Conservation (phyloP, 371 early-diverging fungal species). For the Mortierella sp. region DNA sequence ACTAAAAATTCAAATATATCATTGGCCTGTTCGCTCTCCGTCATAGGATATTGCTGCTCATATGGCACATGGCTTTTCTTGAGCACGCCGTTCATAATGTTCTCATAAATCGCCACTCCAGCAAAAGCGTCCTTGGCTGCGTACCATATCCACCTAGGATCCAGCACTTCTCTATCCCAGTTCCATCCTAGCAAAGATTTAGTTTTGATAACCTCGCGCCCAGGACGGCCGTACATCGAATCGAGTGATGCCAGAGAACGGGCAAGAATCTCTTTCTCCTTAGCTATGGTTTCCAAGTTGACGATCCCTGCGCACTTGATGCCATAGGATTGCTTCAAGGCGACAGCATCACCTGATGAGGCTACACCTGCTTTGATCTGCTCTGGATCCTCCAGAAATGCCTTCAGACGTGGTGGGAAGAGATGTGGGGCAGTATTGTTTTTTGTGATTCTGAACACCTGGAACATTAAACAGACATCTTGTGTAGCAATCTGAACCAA, state of each 20-base stretch:
- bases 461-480: conserved; percentile 49
- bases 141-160: conserved; percentile 44
- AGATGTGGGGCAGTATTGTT: not conserved
- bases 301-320: conserved; percentile 33
- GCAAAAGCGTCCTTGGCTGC: conserved; percentile 56
- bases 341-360: conserved; percentile 23
- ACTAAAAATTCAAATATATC: conserved; percentile 20
- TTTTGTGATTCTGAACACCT: conserved; percentile 32
- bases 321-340: conserved; percentile 12
- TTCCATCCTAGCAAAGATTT: conserved; percentile 35
- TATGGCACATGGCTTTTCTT: conserved; percentile 28
- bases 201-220: conserved; percentile 47
- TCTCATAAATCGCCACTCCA: conserved; percentile 40
- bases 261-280: conserved; percentile 5
- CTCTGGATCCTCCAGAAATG: conserved; percentile 38
- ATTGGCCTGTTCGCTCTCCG: conserved; percentile 12
- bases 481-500: conserved; percentile 44
- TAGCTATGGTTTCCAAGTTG: conserved; percentile 31
- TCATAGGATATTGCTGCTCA: conserved; percentile 28
- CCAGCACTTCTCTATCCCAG: conserved; percentile 24
- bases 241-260: conserved; percentile 36
- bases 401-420: conserved; percentile 41
- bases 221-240: conserved; percentile 38
- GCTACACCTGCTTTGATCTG: conserved; percentile 41
- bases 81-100: conserved; percentile 19